A percentile compares a stretch with the other conserved stretches of the same genome.
Conservation (phyloP, 257 asterid genomes). For the Parsonsia alboflavescens region DNA sequence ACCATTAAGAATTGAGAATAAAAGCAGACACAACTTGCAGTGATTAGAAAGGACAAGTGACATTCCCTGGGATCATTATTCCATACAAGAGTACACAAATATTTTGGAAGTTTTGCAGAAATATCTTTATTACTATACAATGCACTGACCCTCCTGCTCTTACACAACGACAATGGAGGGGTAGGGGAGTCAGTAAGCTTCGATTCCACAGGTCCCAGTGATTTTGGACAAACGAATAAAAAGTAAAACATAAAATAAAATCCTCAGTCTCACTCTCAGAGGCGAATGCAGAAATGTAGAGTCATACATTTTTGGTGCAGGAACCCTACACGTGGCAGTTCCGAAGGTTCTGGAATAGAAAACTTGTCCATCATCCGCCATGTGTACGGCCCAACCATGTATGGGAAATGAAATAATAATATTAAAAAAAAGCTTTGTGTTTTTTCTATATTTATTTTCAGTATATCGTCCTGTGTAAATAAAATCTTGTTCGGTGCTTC, state of each 20-base stretch:
- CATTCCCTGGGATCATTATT: neutral
- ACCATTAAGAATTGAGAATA: no score
- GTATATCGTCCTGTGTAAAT: no score
- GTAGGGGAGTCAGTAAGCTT: neutral
- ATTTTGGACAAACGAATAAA: neutral
- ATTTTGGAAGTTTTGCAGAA: neutral
- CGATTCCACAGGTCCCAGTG: conserved; percentile 10
- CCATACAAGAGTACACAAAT: no score
- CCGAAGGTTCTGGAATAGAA: neutral
- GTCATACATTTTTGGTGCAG: neutral
- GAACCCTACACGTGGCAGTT: neutral
- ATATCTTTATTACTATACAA: neutral
- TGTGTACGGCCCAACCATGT: neutral
- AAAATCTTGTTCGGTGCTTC: no score
- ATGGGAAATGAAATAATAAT: neutral
- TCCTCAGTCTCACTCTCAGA: neutral
- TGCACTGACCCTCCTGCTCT: neutral
- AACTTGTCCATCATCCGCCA: neutral
- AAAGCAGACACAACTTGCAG: neutral
- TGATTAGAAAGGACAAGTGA: neutral
- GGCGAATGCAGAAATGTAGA: neutral
- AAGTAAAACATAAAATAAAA: neutral
- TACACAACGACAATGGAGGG: neutral
- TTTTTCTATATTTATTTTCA: no score
- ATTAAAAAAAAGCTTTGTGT: no score